Evolutionary conservation across 306 rosid genomes (phyloP).

Genomic region (Sphenostylis stenocarpa): DNA sequence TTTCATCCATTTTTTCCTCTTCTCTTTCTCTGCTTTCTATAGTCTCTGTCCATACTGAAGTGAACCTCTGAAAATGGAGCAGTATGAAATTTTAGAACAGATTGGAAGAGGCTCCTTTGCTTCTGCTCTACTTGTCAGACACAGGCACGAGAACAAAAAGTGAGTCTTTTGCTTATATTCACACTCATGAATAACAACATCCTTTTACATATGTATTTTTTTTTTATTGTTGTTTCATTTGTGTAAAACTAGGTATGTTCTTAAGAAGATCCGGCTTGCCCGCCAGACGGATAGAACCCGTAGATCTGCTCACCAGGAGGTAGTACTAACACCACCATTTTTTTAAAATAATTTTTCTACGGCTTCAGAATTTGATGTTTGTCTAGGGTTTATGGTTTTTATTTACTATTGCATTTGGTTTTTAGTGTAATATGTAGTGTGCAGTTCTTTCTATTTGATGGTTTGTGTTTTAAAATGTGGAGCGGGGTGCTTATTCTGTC

Average conservation of each 20-base stretch:
- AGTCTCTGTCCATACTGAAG: not conserved
- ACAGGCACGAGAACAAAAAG: conserved; percentile 85
- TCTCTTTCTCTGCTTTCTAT: not conserved
- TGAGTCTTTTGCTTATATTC: conserved; percentile 8
- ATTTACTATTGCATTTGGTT: not conserved
- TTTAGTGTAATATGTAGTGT: not conserved
- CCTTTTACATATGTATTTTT: not conserved
- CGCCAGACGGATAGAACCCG: conserved; percentile 91
- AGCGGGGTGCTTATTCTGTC: not conserved
- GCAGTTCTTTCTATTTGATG: not conserved
- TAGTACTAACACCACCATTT: not conserved
- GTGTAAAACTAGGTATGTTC: conserved; percentile 63
- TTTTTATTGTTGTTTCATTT: not conserved
- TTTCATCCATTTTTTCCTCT: not conserved
- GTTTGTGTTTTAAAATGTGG: conserved; percentile 1
- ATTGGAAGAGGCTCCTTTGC: conserved; percentile 96
- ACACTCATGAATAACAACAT: not conserved
- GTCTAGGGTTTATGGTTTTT: conserved; percentile 1
- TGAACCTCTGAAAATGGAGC: conserved; percentile 58
- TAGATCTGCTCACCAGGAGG: conserved; percentile 98
- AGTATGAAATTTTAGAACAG: conserved; percentile 85
- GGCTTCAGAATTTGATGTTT: not conserved
- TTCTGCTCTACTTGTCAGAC: conserved; percentile 91
- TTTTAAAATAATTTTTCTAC: not conserved
- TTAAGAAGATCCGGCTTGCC: conserved; percentile 94